Conservation (phyloP, 352 stramenopile species). For the Thraustochytrium striatum region DNA sequence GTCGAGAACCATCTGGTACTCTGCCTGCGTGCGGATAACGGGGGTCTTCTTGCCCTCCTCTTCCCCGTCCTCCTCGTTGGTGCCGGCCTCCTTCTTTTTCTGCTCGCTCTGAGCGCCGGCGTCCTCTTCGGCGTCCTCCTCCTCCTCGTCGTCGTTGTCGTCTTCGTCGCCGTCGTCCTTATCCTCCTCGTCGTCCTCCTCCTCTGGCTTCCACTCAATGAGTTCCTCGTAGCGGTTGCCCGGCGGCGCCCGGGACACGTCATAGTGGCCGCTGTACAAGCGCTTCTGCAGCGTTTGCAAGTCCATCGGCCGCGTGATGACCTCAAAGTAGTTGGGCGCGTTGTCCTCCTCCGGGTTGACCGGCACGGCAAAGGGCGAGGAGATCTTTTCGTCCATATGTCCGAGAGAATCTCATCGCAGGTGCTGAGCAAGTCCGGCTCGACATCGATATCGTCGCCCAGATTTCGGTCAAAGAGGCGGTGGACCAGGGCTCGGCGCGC, state of each 20-base stretch:
- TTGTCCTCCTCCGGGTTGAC: conserved; percentile 19
- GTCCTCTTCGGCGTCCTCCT: conserved; percentile 10
- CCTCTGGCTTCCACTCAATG: conserved; percentile 1
- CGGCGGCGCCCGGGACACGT: conserved; percentile 11
- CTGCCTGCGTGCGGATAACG: background rate
- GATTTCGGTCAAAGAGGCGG: too few species aligned
- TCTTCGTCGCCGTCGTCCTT: conserved; percentile 17
- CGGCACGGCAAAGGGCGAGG: conserved; percentile 31
- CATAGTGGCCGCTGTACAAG: conserved; percentile 43
- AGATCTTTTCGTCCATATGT: conserved; percentile 43
- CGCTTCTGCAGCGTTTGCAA: conserved; percentile 31
- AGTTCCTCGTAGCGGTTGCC: conserved; percentile 29
- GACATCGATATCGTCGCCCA: conserved; percentile 18
- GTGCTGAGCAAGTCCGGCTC: conserved; percentile 41
- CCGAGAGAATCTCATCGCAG: conserved; percentile 46
- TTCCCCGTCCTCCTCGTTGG: background rate
- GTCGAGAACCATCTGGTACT: conserved; percentile 16
- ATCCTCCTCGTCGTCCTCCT: conserved; percentile 8
- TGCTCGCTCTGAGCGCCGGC: background rate
- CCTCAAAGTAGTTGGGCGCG: conserved; percentile 48
- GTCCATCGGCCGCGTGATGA: conserved; percentile 49
- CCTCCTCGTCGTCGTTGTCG: background rate
- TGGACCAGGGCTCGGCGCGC: conserved; percentile 23
- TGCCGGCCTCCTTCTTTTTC: background rate
- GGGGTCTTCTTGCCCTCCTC: background rate